Evolutionary conservation across 768 basidiomycete genomes (phyloP), one percentile per base, ranked within the genome.

Genomic region (Mycena leptocephala): DNA sequence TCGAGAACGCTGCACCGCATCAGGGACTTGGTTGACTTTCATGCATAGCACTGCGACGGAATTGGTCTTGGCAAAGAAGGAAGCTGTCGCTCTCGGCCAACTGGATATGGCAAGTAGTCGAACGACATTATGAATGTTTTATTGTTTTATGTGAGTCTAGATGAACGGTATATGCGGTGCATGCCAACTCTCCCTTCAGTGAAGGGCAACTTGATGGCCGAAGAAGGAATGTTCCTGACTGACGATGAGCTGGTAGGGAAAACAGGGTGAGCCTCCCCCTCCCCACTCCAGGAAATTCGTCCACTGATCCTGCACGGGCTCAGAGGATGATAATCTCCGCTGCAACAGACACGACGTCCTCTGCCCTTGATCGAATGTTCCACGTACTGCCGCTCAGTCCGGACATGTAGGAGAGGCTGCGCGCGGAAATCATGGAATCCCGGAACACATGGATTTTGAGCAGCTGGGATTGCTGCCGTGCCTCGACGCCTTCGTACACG

Each of bases 281-380:
- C 33, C 13, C 30, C 11, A 13, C 28, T 16, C 24, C 11, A 2
- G 22, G 5, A 13, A 8, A 26, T 14, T 30, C 14, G 7, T 30
- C 28, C 13, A 3, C 46, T 62, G 18, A 62, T 39, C 9, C 13
- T n/a, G 46, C 41, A n/a, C n/a, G n/a, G n/a, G 18, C 22, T 46
- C 26, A 14, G 37, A 84, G 83, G 11, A 80, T 81, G n/a, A 67
- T 85, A 18, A 74, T 80, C 20, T 80, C 83, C 28, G 80, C 83
- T 10, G 84, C 76, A 10, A 80, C 78, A 9, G 84, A 84, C 39
- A 85, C 84, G 7, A 84, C 83, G 0, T 79, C 83, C 1, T 73
- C 78, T 10, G 83, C 82, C 0, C 53, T 85, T 18, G 64, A 74
- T 14, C 77, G 83, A 30, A 79, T 72, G 20, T 75, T 85, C n/a